Percentiles rank a stretch among this genome's conserved stretches.
Evolutionary conservation across 2,329 filamentous ascomycete species (phyloP).

Genomic region (Ascocoryne sarcoides): DNA sequence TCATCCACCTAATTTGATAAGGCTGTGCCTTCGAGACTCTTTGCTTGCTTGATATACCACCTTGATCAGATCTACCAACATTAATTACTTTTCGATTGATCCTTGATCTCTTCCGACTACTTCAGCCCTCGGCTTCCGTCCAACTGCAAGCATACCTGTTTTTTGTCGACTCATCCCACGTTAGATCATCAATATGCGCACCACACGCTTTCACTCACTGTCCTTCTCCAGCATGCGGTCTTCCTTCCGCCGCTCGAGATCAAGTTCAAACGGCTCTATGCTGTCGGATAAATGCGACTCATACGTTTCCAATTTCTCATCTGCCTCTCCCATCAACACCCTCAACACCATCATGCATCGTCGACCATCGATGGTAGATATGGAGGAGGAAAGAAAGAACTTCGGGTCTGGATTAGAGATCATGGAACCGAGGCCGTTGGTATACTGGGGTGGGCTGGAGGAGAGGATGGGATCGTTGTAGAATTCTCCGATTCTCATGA

Average conservation of each 20-base stretch:
- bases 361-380: conserved; percentile 47
- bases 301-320: conserved; percentile 37
- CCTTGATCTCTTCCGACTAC: no score
- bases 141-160: no score
- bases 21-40: conserved; percentile 18
- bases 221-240: conserved; percentile 47
- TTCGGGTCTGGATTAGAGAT: conserved; percentile 46
- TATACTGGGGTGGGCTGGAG: conserved; percentile 56
- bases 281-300: conserved; percentile 28
- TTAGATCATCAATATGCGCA: conserved; percentile 20
- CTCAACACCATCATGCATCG: conserved; percentile 52
- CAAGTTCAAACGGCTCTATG: conserved; percentile 26
- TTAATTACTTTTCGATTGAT: conserved; percentile 3
- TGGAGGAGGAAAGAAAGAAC: conserved; percentile 47
- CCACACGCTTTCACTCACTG: conserved; percentile 25
- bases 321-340: conserved; percentile 32
- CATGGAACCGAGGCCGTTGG: conserved; percentile 52
- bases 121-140: no score
- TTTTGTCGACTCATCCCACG: no score
- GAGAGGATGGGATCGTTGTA: conserved; percentile 40
- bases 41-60: conserved; percentile 5
- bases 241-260: conserved; percentile 41
- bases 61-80: not conserved
- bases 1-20: conserved; percentile 9
- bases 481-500: conserved; percentile 1